Base-by-base conservation (phyloP, 768 basidiomycete genomes). In the Coprinopsis marcescibilis region DNA sequence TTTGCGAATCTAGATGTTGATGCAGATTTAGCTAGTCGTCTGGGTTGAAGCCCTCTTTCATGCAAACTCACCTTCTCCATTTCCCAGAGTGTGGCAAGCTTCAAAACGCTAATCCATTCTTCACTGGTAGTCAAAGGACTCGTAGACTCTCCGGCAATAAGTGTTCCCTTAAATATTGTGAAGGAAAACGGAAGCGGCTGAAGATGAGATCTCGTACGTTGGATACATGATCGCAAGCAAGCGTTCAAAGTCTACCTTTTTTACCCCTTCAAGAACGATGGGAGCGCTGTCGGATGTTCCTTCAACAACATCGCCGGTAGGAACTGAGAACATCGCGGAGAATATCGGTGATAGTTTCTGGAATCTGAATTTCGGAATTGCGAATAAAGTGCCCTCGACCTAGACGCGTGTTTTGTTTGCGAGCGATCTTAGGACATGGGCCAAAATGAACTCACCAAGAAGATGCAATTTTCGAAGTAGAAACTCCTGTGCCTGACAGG, bases 61-160 rank as follows among this genome's bases (percentile, higher is more conserved):
- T n/a, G n/a, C n/a, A n/a, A n/a, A n/a, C 10, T 10, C 10, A 43
- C 41, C 41, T 43, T 27, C 14, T 30, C 26, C 41, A 43, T 43
- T 4, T 43, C 24, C 41, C 41, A 43, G 4, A 30, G 14, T 27
- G 27, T 43, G 4, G 41, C 6, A 17, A 43, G 26, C 26, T 17
- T 26, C 8, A 43, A 17, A n/a, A 43, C 27, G 17, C 41, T 43
- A 27, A 19, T 27, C 41, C 41, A 43, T 43, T 43, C 41, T 4
- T 43, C 41, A n/a, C 19, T 27, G 8, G 41, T 43, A 27, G 24
- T 43, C 5, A 43, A 15, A n/a, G 41, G 26, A 11, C n/a, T n/a
- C n/a, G n/a, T 5, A 11, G 41, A 27, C 5, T 43, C 41, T 17
- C 41, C 41, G 4, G 26, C 4, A 27, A 43, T 23, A 5, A 40